Evolutionary conservation across 116 monocot species (phyloP).

Genomic region (Dioscorea cayenensis): DNA sequence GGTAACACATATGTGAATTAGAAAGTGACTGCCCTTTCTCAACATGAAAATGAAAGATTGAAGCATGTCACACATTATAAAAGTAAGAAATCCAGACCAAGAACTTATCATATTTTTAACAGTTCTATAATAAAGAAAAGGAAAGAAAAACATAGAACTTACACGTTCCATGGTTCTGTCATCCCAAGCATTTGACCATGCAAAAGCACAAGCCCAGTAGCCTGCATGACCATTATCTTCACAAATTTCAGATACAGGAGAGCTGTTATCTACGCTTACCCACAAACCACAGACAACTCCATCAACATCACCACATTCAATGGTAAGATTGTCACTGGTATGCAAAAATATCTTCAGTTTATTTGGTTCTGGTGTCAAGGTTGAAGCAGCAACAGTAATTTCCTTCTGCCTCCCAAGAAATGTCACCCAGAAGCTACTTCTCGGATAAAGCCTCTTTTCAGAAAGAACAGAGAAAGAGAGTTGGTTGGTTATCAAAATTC

Average conservation of each 20-base stretch:
- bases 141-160: conserved; percentile 19
- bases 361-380: conserved; percentile 21
- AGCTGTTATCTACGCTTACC: conserved; percentile 32
- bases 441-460: conserved; percentile 68
- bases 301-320: conserved; percentile 87
- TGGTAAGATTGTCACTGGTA: conserved; percentile 25
- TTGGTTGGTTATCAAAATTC: not conserved
- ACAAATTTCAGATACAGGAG: conserved; percentile 16
- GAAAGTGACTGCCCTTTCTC: too few relatives aligned
- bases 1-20: too few relatives aligned
- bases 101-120: not conserved
- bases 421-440: conserved; percentile 63
- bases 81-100: too few relatives aligned
- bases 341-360: conserved; percentile 31
- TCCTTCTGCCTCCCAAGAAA: conserved; percentile 41
- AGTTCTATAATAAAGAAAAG: conserved; percentile 1
- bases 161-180: conserved; percentile 81
- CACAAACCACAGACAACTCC: conserved; percentile 77
- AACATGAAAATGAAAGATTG: too few relatives aligned
- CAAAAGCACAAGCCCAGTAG: conserved; percentile 91
- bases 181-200: conserved; percentile 98
- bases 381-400: conserved; percentile 14
- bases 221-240: conserved; percentile 35
- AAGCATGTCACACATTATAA: too few relatives aligned
- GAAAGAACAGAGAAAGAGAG: conserved; percentile 17